Percentiles rank a stretch among this genome's conserved stretches.
These are phyloP conservation scores for Helianthus tuberosus DNA, from an alignment of 129 eudicot species.

Conservation along the genomic window DNA sequence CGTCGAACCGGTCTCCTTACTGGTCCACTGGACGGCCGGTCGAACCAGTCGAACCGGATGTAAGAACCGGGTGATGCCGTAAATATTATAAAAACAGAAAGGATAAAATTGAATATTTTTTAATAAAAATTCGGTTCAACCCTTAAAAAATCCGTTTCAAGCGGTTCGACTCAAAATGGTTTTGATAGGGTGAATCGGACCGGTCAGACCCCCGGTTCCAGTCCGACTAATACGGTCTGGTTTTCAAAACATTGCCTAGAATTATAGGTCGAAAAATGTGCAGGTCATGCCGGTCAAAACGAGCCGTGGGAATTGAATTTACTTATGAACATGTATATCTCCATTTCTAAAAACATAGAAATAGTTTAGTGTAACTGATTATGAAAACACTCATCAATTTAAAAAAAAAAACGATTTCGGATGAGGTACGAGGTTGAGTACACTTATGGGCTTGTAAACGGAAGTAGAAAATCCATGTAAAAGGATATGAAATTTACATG, in stretches of 20 bases:
- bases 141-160: no score
- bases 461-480: background rate
- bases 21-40: no score
- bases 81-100: no score
- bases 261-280: slow-evolving; percentile 1
- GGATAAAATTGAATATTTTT: no score
- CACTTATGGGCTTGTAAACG: background rate
- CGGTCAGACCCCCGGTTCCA: no score
- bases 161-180: no score
- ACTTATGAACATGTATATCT: background rate
- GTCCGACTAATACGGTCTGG: no score
- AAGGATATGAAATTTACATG: background rate
- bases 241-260: background rate
- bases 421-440: background rate
- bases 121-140: no score
- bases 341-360: background rate
- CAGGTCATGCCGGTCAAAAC: background rate
- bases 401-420: background rate
- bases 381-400: background rate
- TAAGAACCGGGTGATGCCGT: no score
- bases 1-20: no score
- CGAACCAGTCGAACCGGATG: no score
- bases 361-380: background rate
- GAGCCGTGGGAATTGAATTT: background rate
- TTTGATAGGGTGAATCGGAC: no score